Conservation (phyloP, 352 stramenopile genomes). For the Paralagenidium karlingii region DNA sequence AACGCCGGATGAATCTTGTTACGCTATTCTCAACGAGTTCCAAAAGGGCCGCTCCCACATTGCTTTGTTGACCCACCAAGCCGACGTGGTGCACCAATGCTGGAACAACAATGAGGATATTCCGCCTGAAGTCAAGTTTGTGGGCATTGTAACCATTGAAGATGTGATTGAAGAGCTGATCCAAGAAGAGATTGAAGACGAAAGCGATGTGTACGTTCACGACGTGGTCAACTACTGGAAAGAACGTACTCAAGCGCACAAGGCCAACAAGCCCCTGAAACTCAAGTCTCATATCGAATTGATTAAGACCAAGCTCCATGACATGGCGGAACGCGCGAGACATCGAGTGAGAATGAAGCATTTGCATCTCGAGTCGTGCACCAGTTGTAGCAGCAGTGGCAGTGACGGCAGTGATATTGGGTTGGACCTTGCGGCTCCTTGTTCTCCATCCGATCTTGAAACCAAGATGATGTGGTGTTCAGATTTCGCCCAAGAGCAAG, state of each 20-base stretch:
- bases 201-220: slow-evolving; percentile 62
- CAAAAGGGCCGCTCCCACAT: slow-evolving; percentile 81
- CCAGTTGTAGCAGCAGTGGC: too few relatives aligned
- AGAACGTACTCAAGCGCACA: slow-evolving; percentile 13
- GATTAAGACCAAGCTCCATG: slow-evolving; percentile 39
- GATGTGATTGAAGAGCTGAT: slow-evolving; percentile 86
- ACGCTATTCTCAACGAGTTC: slow-evolving; percentile 86
- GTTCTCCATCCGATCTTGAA: too few relatives aligned
- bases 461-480: too few relatives aligned
- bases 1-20: slow-evolving; percentile 63
- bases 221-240: slow-evolving; percentile 47
- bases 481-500: too few relatives aligned
- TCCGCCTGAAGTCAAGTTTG: slow-evolving; percentile 31
- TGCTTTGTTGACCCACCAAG: slow-evolving; percentile 58
- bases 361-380: too few relatives aligned
- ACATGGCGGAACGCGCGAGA: slow-evolving; percentile 34
- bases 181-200: slow-evolving; percentile 86
- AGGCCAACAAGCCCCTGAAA: slow-evolving; percentile 2
- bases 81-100: slow-evolving; percentile 28
- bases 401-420: too few relatives aligned
- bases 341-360: slow-evolving; percentile 24
- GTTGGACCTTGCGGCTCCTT: too few relatives aligned
- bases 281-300: too few relatives aligned
- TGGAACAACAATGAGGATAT: slow-evolving; percentile 34
- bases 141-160: slow-evolving; percentile 86